Base-by-base conservation (phyloP, 805 yeast genomes). In the Soucietia sequanensis region DNA sequence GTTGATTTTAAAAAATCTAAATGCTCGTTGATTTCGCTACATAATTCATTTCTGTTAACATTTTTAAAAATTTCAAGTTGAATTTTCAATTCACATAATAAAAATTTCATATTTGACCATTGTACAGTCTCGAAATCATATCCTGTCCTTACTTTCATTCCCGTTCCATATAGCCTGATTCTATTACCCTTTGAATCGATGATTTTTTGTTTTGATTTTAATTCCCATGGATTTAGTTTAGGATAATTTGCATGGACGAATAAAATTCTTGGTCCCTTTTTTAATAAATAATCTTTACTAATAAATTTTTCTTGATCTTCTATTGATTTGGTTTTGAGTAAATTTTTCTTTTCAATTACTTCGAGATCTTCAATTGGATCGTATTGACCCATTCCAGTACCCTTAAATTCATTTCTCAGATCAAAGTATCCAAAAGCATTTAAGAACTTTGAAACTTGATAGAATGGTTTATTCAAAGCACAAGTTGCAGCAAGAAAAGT, bases 361-460 rank as follows among this genome's bases (percentile, higher is more conserved):
- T 48, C 43, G 44, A 56, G 77, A 55, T 85, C 95, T 28, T 72
- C 72, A n/a, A 69, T 56, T 3, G 90, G 87, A 50, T 82, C 78
- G 41, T 67, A 76, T 56, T 86, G 95, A 4, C 83, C 81, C 88
- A 85, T 85, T 3, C 84, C 86, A 7, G 80, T 75, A 12, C 90
- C 91, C n/a, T 68, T 58, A 50, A 72, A 82, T 7, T 64, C 65
- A 37, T 59, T 55, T 20, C 54, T 35, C 2, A 39, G 30, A 35
- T 54, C 40, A 37, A 65, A 54, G 39, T 72, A 61, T 33, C 84
- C 80, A 38, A 79, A 47, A 5, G 81, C 82, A 27, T 67, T 58
- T 46, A 79, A 64, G 41, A 62, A 62, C 43, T 68, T 73, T 31
- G 72, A 63, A 6, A 79, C 78, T 52, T 78, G 83, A 50, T 79